Conservation (phyloP, 805 yeast genomes). For the Schizosaccharomyces osmophilus region DNA sequence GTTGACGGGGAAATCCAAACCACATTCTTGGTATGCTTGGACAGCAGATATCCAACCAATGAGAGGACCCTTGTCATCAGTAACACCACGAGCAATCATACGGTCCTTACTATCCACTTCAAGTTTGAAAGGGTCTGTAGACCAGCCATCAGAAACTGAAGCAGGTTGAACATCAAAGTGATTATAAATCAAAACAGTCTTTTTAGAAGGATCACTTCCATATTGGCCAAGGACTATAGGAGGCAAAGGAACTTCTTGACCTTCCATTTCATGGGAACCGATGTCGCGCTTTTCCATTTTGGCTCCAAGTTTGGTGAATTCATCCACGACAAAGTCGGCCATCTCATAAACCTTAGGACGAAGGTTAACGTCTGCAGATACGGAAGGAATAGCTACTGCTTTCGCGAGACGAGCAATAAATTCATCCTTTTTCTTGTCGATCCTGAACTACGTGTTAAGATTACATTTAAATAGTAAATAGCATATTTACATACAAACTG, state of each 20-base stretch:
- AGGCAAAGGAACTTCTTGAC: conserved; percentile 49
- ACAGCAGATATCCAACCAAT: conserved; percentile 87
- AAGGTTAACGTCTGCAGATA: conserved; percentile 67
- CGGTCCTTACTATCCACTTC: conserved; percentile 35
- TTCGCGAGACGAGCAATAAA: conserved; percentile 36
- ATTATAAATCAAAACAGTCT: conserved; percentile 77
- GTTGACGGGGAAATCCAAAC: conserved; percentile 79
- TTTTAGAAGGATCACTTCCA: conserved; percentile 62
- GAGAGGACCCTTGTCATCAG: conserved; percentile 97
- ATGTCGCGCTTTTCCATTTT: conserved; percentile 42
- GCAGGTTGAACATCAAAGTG: conserved; percentile 99
- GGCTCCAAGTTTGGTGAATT: conserved; percentile 53
- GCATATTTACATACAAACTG: too few relatives aligned
- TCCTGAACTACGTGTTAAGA: not conserved
- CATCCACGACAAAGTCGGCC: conserved; percentile 55
- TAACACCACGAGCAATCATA: conserved; percentile 75
- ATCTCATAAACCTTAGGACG: conserved; percentile 70
- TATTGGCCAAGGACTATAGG: conserved; percentile 82
- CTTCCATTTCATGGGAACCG: conserved; percentile 52
- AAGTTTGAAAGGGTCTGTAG: conserved; percentile 66
- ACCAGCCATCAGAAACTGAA: conserved; percentile 76
- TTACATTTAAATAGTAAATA: too few relatives aligned
- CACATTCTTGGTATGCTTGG: conserved; percentile 70
- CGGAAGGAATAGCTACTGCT: conserved; percentile 90
- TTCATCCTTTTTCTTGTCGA: not conserved